Evolutionary conservation across 768 basidiomycete species (phyloP).

Genomic region (Suillus subaureus): DNA sequence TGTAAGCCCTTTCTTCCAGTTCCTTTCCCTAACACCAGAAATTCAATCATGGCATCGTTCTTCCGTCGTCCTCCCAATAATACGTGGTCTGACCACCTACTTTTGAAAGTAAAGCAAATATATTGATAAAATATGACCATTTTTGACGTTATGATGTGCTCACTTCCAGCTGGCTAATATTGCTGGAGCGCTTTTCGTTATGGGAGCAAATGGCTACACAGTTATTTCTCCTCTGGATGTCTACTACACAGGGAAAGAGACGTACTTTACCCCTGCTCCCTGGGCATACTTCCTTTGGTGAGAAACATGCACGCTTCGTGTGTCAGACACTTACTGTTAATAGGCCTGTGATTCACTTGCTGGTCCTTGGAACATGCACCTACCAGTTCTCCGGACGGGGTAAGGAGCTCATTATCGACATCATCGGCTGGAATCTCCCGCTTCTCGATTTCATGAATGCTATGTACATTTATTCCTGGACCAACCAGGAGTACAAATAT

Average conservation of each 20-base stretch:
- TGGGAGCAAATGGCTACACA: conserved; percentile 63
- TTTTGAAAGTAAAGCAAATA: conserved; percentile 50
- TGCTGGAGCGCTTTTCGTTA: conserved; percentile 53
- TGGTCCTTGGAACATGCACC: conserved; percentile 66
- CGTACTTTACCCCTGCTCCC: conserved; percentile 67
- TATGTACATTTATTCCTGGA: conserved; percentile 65
- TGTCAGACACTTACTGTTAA: conserved; percentile 5
- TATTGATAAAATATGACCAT: neutral
- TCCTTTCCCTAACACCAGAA: conserved; percentile 10
- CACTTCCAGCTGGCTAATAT: conserved; percentile 51
- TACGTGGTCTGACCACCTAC: conserved; percentile 50
- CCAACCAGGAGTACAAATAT: conserved; percentile 49
- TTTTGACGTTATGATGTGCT: conserved; percentile 11
- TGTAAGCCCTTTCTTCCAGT: conserved; percentile 13
- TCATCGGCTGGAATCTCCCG: conserved; percentile 67
- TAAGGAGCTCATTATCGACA: conserved; percentile 60
- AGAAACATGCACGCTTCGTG: conserved; percentile 15
- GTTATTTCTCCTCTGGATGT: conserved; percentile 54
- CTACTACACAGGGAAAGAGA: conserved; percentile 54
- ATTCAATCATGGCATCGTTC: conserved; percentile 25
- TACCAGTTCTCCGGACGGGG: conserved; percentile 60
- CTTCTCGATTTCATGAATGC: conserved; percentile 65
- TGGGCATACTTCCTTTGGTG: conserved; percentile 68
- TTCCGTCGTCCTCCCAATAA: conserved; percentile 20
- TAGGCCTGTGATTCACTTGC: conserved; percentile 64